Conservation (phyloP, 2,329 filamentous ascomycete genomes). For the Neonectria faginata region DNA sequence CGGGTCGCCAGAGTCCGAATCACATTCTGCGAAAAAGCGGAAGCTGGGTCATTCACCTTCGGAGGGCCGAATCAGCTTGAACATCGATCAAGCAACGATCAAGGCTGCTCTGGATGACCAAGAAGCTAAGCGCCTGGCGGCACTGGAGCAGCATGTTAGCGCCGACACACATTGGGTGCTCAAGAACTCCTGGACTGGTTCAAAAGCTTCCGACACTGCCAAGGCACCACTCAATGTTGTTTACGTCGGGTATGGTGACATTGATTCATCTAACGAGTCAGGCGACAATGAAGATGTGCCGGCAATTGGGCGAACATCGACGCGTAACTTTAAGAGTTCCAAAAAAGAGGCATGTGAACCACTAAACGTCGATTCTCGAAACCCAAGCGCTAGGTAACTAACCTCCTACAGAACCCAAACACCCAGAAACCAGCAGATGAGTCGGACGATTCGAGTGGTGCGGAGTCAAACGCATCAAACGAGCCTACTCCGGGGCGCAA, state of each 20-base stretch:
- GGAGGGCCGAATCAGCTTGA: constrained; percentile 51
- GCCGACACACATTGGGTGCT: constrained; percentile 84
- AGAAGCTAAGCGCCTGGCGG: constrained; percentile 72
- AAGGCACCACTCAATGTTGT: constrained; percentile 66
- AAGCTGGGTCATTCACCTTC: constrained; percentile 58
- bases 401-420: constrained; percentile 33
- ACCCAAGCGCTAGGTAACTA: constrained; percentile 20
- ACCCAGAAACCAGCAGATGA: constrained; percentile 30
- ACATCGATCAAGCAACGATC: constrained; percentile 69
- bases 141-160: constrained; percentile 71
- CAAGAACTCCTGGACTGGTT: constrained; percentile 56
- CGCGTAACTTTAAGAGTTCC: constrained; percentile 46
- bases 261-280: constrained; percentile 56
- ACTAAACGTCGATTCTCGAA: not conserved
- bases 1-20: constrained; percentile 60
- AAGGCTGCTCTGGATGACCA: constrained; percentile 74
- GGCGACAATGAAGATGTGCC: constrained; percentile 51
- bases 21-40: constrained; percentile 71
- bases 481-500: constrained; percentile 44
- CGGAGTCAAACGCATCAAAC: constrained; percentile 43
- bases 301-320: constrained; percentile 52
- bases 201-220: constrained; percentile 44
- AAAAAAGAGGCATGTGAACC: constrained; percentile 45
- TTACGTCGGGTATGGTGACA: constrained; percentile 66
- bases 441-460: constrained; percentile 45